Percentiles rank a stretch among this genome's conserved stretches.
Evolutionary conservation across 2,329 filamentous ascomycete species (phyloP).

Genomic region (Claviceps quebecensis): DNA sequence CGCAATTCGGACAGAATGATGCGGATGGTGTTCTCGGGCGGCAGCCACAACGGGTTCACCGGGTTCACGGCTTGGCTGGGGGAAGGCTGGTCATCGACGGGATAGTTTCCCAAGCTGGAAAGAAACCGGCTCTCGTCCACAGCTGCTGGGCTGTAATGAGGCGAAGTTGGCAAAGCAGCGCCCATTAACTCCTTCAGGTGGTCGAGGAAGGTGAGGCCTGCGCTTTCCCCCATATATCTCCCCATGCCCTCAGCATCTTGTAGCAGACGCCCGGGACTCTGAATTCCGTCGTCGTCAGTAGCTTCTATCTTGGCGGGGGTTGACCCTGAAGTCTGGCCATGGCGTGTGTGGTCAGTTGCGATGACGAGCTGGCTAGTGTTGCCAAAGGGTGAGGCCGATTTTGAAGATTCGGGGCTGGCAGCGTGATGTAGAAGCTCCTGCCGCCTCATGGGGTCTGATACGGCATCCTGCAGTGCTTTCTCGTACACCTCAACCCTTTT

Average conservation of each 20-base stretch:
- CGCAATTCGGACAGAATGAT: constrained; percentile 26
- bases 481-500: constrained; percentile 27
- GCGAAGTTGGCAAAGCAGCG: constrained; percentile 5
- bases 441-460: constrained; percentile 22
- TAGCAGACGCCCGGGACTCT: constrained; percentile 27
- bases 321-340: constrained; percentile 2
- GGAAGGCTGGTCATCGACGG: constrained; percentile 32
- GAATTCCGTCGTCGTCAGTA: constrained; percentile 11
- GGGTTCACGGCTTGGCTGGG: constrained; percentile 26
- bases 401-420: constrained; percentile 11
- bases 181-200: constrained; percentile 33
- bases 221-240: constrained; percentile 35
- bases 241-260: constrained; percentile 29
- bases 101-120: constrained; percentile 28
- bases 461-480: constrained; percentile 21
- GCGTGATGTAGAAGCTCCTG: constrained; percentile 19
- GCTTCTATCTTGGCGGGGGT: constrained; percentile 8
- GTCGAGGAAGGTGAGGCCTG: constrained; percentile 35
- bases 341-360: background rate
- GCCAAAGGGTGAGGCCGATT: constrained; percentile 10
- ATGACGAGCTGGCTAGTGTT: background rate
- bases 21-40: constrained; percentile 21
- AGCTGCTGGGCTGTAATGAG: background rate
- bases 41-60: constrained; percentile 26
- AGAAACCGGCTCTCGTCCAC: constrained; percentile 18